A percentile compares a stretch with the other conserved stretches of the same genome.
Conservation (phyloP, 2,329 filamentous ascomycete species). For the Penicillium sp. region DNA sequence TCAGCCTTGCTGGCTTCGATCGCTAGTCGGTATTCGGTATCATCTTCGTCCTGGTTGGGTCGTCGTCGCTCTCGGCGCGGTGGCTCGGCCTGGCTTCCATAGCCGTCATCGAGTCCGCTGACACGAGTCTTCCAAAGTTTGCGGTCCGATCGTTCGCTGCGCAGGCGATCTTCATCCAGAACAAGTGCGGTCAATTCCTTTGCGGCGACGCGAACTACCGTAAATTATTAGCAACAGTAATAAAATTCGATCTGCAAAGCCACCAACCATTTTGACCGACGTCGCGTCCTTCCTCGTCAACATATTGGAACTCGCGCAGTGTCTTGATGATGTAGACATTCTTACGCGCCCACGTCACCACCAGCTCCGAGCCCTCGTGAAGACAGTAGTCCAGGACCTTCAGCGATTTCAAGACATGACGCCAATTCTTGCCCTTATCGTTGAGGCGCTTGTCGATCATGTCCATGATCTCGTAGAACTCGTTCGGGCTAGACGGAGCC, state of each 20-base stretch:
- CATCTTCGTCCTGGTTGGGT: slow-evolving; percentile 68
- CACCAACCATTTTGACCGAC: slow-evolving; percentile 90
- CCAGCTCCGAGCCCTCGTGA: slow-evolving; percentile 92
- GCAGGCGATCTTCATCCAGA: slow-evolving; percentile 87
- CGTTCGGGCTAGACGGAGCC: slow-evolving; percentile 67
- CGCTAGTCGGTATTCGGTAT: slow-evolving; percentile 84
- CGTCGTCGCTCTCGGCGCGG: slow-evolving; percentile 48
- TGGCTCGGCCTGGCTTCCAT: slow-evolving; percentile 44
- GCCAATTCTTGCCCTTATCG: slow-evolving; percentile 99
- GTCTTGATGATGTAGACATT: slow-evolving; percentile 99
- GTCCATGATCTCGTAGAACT: slow-evolving; percentile 99
- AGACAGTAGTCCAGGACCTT: slow-evolving; percentile 98
- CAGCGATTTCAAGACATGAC: slow-evolving; percentile 93
- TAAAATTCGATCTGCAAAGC: neutral
- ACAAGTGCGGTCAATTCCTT: slow-evolving; percentile 93
- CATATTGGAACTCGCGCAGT: slow-evolving; percentile 91
- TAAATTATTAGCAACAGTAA: slow-evolving; percentile 2
- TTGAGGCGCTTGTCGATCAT: slow-evolving; percentile 99
- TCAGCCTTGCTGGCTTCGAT: slow-evolving; percentile 94
- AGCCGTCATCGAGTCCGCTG: slow-evolving; percentile 79
- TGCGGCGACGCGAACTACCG: slow-evolving; percentile 82
- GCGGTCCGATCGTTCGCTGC: slow-evolving; percentile 84
- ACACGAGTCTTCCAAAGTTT: slow-evolving; percentile 97
- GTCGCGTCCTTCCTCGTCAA: slow-evolving; percentile 92
- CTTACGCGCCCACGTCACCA: slow-evolving; percentile 96